Base-by-base conservation (phyloP, 305 asterid species). In the Fraxinus floribunda region DNA sequence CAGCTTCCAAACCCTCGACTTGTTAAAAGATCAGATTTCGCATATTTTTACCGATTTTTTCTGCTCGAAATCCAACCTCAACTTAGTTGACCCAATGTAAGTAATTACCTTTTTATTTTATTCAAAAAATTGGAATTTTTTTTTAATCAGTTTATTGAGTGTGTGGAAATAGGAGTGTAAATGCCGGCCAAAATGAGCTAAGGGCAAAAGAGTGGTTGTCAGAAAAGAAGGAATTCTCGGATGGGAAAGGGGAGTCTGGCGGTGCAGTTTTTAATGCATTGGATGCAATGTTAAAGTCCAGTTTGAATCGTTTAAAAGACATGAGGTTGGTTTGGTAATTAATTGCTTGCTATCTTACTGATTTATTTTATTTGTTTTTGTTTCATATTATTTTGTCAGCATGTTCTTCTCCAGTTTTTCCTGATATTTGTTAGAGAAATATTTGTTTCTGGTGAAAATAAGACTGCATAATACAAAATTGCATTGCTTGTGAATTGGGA, bases 191-290 rank as follows among this genome's bases (percentile, higher is more conserved):
- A 24, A 62, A 82, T 76, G 91, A 84, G 86, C 75, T 20, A 29
- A 35, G 81, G 74, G 78, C 76, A 41, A 34, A 79, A n/a, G 84
- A 85, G 68, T 62, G 60, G 29, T 78, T 4, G n/a, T 81, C 78
- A 0, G 76, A 30, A 15, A 85, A 75, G 78, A 85, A 76, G 87
- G 87, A 89, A 49, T 68, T 78, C 36, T 86, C 89, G 18, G 81
- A 86, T 80, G 94, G 84, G 4, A 85, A 84, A 52, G 92, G 78
- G 52, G 86, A 89, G 80, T 88, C 92, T 3, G 86, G 83, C 26
- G 95, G 82, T n/a, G 94, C 86, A 24, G 97, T 90, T 87, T 90
- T 95, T 87, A 95, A 89, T 77, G 93, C 86, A 22, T 88, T 95
- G 86, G 98, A 95, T 83, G 84, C 90, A 36, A 87, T 90, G 90